phyloP scores from a whole-genome alignment of 2,329 filamentous ascomycete species.

The Cladophialophora carrionii region DNA sequence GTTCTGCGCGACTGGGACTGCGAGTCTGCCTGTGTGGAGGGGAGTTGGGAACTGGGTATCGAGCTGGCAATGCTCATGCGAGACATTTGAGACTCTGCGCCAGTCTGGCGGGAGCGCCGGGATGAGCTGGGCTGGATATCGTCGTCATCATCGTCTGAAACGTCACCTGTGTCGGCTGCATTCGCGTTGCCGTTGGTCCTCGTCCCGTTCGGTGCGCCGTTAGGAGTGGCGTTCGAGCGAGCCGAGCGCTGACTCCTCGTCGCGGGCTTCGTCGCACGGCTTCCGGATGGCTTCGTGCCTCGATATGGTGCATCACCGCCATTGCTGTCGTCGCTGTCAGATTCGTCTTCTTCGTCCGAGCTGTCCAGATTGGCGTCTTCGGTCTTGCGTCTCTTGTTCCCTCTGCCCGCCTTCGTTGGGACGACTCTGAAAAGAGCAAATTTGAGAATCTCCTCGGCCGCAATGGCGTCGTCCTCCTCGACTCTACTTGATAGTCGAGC shows the following conservation, averaged over 20 bases:
- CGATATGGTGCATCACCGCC: slow-evolving; percentile 38
- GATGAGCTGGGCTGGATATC: slow-evolving; percentile 52
- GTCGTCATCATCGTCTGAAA: slow-evolving; percentile 55
- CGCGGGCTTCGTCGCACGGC: slow-evolving; percentile 35
- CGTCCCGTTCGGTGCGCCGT: slow-evolving; percentile 48
- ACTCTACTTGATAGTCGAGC: slow-evolving; percentile 83
- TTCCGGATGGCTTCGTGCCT: slow-evolving; percentile 38
- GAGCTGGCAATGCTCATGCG: slow-evolving; percentile 73
- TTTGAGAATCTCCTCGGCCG: slow-evolving; percentile 85
- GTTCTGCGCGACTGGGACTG: slow-evolving; percentile 46
- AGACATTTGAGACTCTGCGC: slow-evolving; percentile 45
- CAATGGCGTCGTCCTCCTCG: slow-evolving; percentile 83
- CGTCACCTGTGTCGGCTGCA: slow-evolving; percentile 43
- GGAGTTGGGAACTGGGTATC: slow-evolving; percentile 75
- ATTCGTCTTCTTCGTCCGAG: slow-evolving; percentile 63
- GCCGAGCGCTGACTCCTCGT: slow-evolving; percentile 36
- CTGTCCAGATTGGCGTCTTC: slow-evolving; percentile 68
- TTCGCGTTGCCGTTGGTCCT: slow-evolving; percentile 55
- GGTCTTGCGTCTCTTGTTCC: slow-evolving; percentile 80
- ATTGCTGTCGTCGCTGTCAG: slow-evolving; percentile 44
- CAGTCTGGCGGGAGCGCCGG: slow-evolving; percentile 44
- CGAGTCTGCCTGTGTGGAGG: slow-evolving; percentile 40
- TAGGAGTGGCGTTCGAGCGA: slow-evolving; percentile 42
- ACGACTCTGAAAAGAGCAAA: slow-evolving; percentile 98
- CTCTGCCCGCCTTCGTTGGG: slow-evolving; percentile 66